Base-by-base conservation (phyloP, 2,329 filamentous ascomycete genomes). In the Beauveria rudraprayagi region DNA sequence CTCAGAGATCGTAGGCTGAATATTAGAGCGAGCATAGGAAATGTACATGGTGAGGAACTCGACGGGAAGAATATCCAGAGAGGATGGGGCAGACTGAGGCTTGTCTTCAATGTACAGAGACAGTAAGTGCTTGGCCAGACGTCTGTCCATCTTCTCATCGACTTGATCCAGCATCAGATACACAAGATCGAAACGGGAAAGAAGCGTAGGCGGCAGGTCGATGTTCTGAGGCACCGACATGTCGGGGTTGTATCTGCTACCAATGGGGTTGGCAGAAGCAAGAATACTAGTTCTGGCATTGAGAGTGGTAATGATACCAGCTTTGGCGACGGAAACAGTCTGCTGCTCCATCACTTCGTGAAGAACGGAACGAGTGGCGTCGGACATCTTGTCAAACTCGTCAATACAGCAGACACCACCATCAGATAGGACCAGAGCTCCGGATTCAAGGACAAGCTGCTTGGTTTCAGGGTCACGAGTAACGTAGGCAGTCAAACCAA, bases 41-140 rank as follows among this genome's bases (percentile, higher is more conserved):
- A 99, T 97, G 78, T 97, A 99, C 19, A 89, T 84, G 2, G 95
- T 99, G 17, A 99, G 82, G 76, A 97, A 97, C 69, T 99, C 94
- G 68, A 99, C 84, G 22, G 94, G 91, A 65, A 97, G 76, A 64
- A 97, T 88, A 69, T 97, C 94, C 37, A 87, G 81, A 53, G 77
- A 80, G 41, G 86, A 85, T 1, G 83, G 76, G 1, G 90, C 94
- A 63, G 92, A 92, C 30, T 96, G 90, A 1, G 94, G 95, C 47
- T 85, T 89, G 71, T 99, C 94, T 73, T 99, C 94, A 26, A 99
- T 82, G 71, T 99, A 99, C 87, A 99, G 95, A 61, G 91, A 91
- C 37, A 99, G 85, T 68, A 99, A 78, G 79, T 99, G 94, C 70
- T 92, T 89, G 14, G 94, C 94, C 61, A 99, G 80, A 50, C 91